These are phyloP conservation scores for Zanthoxylum bungeanum DNA, from an alignment of 345 rosid species.

Conservation along the genomic window DNA sequence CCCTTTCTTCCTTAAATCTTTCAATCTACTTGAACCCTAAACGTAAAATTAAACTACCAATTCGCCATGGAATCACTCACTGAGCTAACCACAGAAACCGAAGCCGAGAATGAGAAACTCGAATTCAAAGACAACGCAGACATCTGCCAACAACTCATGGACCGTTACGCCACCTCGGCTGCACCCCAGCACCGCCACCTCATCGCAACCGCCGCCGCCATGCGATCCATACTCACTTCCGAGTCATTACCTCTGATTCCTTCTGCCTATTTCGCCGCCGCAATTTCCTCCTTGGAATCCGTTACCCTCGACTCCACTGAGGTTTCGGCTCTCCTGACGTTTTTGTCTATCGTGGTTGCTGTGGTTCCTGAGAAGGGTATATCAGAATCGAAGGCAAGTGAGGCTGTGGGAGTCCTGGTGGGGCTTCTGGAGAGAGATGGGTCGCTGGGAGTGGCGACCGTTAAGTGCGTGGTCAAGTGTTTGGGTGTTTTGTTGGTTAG, in stretches of 20 bases:
- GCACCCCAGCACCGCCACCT: slow-evolving; percentile 92
- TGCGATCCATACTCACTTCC: slow-evolving; percentile 75
- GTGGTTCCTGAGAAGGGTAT: slow-evolving; percentile 49
- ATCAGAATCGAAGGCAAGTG: slow-evolving; percentile 49
- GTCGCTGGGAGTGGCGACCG: slow-evolving; percentile 49
- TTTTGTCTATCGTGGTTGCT: slow-evolving; percentile 57
- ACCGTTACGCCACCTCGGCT: slow-evolving; percentile 78
- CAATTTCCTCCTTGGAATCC: slow-evolving; percentile 45
- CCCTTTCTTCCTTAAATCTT: background rate
- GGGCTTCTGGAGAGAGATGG: slow-evolving; percentile 39
- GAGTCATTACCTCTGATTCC: slow-evolving; percentile 63
- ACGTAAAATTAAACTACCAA: background rate
- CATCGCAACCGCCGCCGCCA: slow-evolving; percentile 80
- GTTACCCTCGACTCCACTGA: slow-evolving; percentile 50
- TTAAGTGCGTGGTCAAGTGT: slow-evolving; percentile 77
- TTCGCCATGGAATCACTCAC: slow-evolving; percentile 7
- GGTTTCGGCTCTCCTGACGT: slow-evolving; percentile 62
- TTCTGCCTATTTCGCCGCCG: slow-evolving; percentile 75
- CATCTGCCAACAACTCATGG: slow-evolving; percentile 81
- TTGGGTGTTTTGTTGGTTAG: slow-evolving; percentile 57
- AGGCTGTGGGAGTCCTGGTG: slow-evolving; percentile 62
- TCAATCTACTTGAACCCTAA: slow-evolving; percentile 2
- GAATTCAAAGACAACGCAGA: slow-evolving; percentile 48
- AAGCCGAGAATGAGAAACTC: slow-evolving; percentile 23
- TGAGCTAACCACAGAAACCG: background rate